Percentiles rank a stretch among this genome's conserved stretches.
Conservation (phyloP, 106 monocot genomes). For the Cymbidium sinense region DNA sequence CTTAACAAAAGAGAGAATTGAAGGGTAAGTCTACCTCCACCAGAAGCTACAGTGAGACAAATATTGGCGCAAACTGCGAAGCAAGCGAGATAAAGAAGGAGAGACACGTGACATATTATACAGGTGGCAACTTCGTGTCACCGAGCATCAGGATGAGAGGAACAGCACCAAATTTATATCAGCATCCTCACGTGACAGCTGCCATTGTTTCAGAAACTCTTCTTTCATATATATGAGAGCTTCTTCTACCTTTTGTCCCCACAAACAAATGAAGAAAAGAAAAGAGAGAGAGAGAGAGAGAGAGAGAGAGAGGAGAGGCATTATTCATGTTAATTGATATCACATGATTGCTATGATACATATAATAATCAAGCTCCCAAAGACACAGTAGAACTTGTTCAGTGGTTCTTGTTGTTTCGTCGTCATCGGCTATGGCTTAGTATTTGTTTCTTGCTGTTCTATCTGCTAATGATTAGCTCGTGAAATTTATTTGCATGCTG, state of each 20-base stretch:
- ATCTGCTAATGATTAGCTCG: no score
- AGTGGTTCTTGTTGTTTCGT: background rate
- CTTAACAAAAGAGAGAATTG: no score
- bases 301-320: background rate
- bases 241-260: background rate
- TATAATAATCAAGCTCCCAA: no score
- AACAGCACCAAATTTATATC: background rate
- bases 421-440: background rate
- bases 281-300: constrained; percentile 3
- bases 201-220: background rate
- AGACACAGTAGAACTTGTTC: background rate
- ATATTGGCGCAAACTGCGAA: no score
- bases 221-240: background rate
- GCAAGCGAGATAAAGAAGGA: background rate
- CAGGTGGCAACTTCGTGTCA: background rate
- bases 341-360: background rate
- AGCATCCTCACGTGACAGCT: constrained; percentile 2
- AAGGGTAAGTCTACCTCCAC: no score
- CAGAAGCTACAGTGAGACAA: no score
- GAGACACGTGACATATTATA: background rate
- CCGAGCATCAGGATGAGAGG: background rate
- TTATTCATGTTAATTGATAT: background rate
- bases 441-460: no score
- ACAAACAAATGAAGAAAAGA: background rate
- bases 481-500: no score